Percentiles rank a stretch among this genome's conserved stretches.
Evolutionary conservation across 495 filamentous ascomycete species (phyloP).

Genomic region (Aspergillus taichungensis): DNA sequence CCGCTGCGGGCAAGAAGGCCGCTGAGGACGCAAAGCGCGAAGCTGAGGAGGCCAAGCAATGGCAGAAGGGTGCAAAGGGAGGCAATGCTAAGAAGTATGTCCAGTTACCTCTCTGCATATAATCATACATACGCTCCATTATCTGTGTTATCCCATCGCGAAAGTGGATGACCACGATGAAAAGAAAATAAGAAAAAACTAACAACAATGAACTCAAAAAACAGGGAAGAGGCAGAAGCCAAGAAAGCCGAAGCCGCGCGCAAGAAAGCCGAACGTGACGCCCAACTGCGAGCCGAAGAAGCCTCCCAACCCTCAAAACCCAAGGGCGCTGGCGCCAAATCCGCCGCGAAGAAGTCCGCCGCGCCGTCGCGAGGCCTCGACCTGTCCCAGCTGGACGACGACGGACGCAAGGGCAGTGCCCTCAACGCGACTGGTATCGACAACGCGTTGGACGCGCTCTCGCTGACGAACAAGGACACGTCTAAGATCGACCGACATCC

Average conservation of each 20-base stretch:
- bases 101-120: neutral
- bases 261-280: conserved; percentile 84
- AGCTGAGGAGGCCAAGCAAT: conserved; percentile 64
- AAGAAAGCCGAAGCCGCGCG: conserved; percentile 80
- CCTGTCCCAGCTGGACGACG: conserved; percentile 57
- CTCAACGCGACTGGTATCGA: conserved; percentile 83
- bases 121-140: neutral
- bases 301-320: conserved; percentile 45
- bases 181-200: conserved; percentile 3
- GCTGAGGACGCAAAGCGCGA: conserved; percentile 58
- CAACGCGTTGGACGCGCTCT: conserved; percentile 78
- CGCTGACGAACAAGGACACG: conserved; percentile 44
- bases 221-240: conserved; percentile 71
- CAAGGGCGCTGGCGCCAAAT: conserved; percentile 52
- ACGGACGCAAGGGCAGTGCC: conserved; percentile 37
- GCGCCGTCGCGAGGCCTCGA: conserved; percentile 50
- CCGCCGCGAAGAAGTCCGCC: conserved; percentile 56
- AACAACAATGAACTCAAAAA: conserved; percentile 4
- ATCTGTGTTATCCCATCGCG: too few species aligned
- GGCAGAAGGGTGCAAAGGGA: conserved; percentile 75
- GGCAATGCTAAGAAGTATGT: conserved; percentile 72
- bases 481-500: conserved; percentile 78
- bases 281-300: conserved; percentile 78
- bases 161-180: too few species aligned
- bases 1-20: conserved; percentile 67